Base-by-base conservation (phyloP, 2,329 filamentous ascomycete species). In the Nigrospora osmanthi region DNA sequence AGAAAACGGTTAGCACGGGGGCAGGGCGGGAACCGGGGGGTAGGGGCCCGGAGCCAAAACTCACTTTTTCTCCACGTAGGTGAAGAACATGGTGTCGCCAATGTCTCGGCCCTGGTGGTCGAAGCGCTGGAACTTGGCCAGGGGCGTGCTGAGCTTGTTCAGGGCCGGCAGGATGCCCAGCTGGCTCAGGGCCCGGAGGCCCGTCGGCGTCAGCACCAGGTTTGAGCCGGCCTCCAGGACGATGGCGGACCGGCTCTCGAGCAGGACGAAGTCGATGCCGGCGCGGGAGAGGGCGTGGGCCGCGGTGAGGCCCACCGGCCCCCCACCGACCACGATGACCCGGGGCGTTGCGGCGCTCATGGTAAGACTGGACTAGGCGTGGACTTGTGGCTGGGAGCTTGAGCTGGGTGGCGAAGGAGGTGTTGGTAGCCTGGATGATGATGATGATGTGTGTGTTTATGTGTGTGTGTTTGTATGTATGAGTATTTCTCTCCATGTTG, bases 201-300 rank as follows among this genome's bases (percentile, higher is more conserved):
- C 55, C 35, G 48, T 49, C 3, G 53, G 53, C 33, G 44, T 49
- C 5, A 66, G 47, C 11, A 59, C 62, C 17, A 61, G 50, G 44
- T 54, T 62, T 11, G 57, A 58, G 3, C 58, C 64, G 1, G 53
- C 58, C 14, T 58, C 61, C 4, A 50, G 45, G 4, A 44, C 38
- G 30, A 44, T 40, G 17, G 30, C 35, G 11, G 47, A 28, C 13
- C 47, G 35, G 15, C 40, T 28, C 42, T 68, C 65, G 3, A 68
- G 62, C 5, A 68, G 42, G 36, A 64, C 48, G 12, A 65, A 68
- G 43, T 66, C 58, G 28, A 68, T 58, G 16, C 47, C 47, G 11
- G 52, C 55, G 31, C 49, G 48, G 34, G 53, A 52, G 11, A 60
- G 51, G 7, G 55, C 49, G 45, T 58, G 56, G 31, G 57, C 57